Base-by-base conservation (phyloP, 2,329 filamentous ascomycete species). In the Aspergillus persii region DNA sequence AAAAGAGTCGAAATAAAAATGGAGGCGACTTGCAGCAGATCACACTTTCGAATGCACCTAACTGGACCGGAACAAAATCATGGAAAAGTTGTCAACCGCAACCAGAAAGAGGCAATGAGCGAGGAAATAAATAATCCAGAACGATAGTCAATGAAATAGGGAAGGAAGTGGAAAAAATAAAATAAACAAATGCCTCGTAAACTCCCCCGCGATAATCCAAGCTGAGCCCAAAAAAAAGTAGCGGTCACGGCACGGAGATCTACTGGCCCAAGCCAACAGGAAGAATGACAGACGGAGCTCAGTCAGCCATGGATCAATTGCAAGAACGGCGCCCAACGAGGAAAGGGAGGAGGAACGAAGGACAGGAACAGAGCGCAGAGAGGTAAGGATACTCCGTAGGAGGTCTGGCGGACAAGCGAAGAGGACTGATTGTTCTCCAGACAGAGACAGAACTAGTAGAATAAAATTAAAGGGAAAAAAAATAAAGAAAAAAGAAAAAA, bases 211-310 rank as follows among this genome's bases (percentile, higher is more conserved):
- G 49, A 60, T 50, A 53, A 56, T 50, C 23, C 44, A 53, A 58
- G 29, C 53, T 30, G 51, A 53, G 46, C 44, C 50, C n/a, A 47
- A 51, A 52, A 39, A 53, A 56, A 63, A 65, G 57, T 62, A 61
- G 63, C 63, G 63, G 63, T 64, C 63, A 65, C 63, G 61, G 54
- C 51, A 18, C 50, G n/a, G 47, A 51, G 52, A 54, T 53, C 30
- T 36, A 54, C 44, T 52, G 46, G 50, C 46, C 50, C 55, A 60
- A 50, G 27, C 54, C 27, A 56, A 53, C 48, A 56, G 36, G 54
- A 54, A 36, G 54, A 54, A 36, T 29, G 46, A 31, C 36, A 30
- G 29, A 48, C 6, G 56, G 44, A 23, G 54, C 47, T 59, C 57
- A 55, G 29, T 39, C 44, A 48, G n/a, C 54, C 58, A 59, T 61